A percentile compares a stretch with the other conserved stretches of the same genome.
phyloP scores from a whole-genome alignment of 1,284 basidiomycete species.

The Sphagnurus paluster region DNA sequence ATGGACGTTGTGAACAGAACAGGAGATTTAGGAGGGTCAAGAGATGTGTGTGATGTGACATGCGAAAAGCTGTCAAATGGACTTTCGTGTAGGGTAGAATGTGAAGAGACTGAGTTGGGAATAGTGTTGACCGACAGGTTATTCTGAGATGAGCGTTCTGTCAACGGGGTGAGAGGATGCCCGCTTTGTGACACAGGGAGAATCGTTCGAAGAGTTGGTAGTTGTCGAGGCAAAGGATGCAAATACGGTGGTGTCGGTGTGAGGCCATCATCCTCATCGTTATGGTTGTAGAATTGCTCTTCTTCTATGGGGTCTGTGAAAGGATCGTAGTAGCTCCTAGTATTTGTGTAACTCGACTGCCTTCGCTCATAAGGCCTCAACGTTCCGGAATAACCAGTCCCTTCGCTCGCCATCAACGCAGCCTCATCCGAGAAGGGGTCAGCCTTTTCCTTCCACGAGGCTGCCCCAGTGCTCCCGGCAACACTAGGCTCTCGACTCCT shows the following conservation, averaged over 20 bases:
- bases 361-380: conserved; percentile 34
- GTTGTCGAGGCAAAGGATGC: conserved; percentile 25
- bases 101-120: conserved; percentile 29
- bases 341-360: conserved; percentile 41
- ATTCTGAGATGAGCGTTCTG: conserved; percentile 38
- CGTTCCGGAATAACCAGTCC: conserved; percentile 27
- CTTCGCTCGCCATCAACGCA: conserved; percentile 36
- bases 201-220: conserved; percentile 29
- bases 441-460: conserved; percentile 49
- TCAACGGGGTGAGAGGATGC: conserved; percentile 39
- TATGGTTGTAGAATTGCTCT: conserved; percentile 22
- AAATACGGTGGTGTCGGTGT: conserved; percentile 13
- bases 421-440: conserved; percentile 51
- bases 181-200: conserved; percentile 30
- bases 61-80: conserved; percentile 28
- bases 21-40: conserved; percentile 22
- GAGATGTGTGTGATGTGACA: conserved; percentile 27
- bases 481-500: conserved; percentile 37
- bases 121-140: conserved; percentile 27
- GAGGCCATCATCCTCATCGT: conserved; percentile 23
- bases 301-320: conserved; percentile 52
- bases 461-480: conserved; percentile 26
- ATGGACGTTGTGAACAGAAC: conserved; percentile 23
- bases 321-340: conserved; percentile 50
- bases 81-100: conserved; percentile 29